phyloP scores from a whole-genome alignment of 169 alveolate species.

The Cryptosporidium parvum region DNA sequence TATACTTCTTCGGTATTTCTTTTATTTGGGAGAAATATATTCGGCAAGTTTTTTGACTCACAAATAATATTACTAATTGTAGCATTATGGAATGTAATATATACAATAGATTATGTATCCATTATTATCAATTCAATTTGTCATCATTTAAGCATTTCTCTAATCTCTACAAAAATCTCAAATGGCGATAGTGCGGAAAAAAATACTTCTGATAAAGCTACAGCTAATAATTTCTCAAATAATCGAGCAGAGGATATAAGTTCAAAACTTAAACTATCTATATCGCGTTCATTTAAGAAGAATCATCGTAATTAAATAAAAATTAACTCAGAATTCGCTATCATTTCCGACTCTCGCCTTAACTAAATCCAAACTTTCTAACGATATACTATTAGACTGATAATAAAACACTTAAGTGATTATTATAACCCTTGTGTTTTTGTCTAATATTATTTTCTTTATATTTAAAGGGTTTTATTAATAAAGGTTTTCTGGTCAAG shows the following conservation, averaged over 20 bases:
- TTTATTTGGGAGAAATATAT: constrained; percentile 31
- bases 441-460: background rate
- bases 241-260: background rate
- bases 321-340: background rate
- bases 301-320: background rate
- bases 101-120: constrained; percentile 35
- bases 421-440: background rate
- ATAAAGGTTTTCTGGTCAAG: background rate
- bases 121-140: constrained; percentile 26
- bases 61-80: constrained; percentile 20
- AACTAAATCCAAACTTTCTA: background rate
- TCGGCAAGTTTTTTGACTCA: background rate
- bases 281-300: constrained; percentile 46
- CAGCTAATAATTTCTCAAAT: background rate
- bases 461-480: background rate
- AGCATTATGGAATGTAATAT: constrained; percentile 46
- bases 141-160: constrained; percentile 30
- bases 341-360: background rate
- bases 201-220: background rate
- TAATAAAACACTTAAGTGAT: background rate
- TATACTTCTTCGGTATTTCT: constrained; percentile 34
- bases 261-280: constrained; percentile 17
- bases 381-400: background rate
- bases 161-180: background rate
- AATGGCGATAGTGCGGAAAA: background rate